Evolutionary conservation across 2,329 filamentous ascomycete species (phyloP), one percentile per base, ranked within the genome.

Genomic region (Neopestalotiopsis sp.): DNA sequence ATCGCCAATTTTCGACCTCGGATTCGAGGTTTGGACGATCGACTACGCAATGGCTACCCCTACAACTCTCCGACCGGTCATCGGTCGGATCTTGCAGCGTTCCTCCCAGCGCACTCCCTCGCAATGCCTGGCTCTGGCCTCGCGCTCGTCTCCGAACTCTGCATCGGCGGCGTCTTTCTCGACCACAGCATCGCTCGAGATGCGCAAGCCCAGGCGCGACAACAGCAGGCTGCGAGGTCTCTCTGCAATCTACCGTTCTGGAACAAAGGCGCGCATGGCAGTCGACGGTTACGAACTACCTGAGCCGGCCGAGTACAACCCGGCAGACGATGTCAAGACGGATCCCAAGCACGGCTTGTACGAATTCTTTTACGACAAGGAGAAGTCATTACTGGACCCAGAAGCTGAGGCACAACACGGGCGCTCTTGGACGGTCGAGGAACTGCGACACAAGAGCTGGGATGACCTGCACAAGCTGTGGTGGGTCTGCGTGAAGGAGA

Each of bases 401-500:
- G 86, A 89, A 45, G 90, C 95, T 73, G 90, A 92, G 68, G 79
- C 85, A 64, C 84, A 88, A 72, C 91, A 96, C 80, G 96, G 96
- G 17, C 89, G 96, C 67, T 85, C 90, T 34, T 99, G 96, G 96
- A 90, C 88, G 12, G 90, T 93, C 7, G 89, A 94, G 81, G 96
- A 99, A 84, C 85, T 99, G 76, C 89, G 95, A 71, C 86, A 88
- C 71, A 98, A 98, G 83, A 94, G 92, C 71, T 99, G 94, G 93
- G 94, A 97, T 71, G 95, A 98, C 80, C 83, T 99, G 75, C 95
- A 98, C 81, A 85, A 87, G 71, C 86, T 99, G 77, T 99, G 95
- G 94, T 99, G 95, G 94, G 89, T 94, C 67, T 98, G 96, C 79
- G 88, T 92, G 70, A 94, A 93, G 83, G 96, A 99, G 84, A 87